These are phyloP conservation scores for Tuctoria greenei DNA, from an alignment of 176 grass and related monocot species.

Conservation along the genomic window DNA sequence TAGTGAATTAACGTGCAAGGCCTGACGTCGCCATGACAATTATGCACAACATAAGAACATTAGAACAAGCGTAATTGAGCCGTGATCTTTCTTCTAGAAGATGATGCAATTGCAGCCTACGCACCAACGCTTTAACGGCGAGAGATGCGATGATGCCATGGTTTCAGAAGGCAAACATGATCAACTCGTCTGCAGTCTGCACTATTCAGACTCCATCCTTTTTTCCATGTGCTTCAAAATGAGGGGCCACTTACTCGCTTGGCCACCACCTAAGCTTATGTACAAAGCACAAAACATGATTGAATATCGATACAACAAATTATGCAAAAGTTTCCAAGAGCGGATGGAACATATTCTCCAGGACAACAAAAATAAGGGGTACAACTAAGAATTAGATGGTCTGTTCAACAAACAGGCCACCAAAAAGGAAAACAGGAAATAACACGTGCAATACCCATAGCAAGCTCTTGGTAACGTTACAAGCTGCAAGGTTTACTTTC, in stretches of 20 bases:
- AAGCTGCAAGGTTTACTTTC: constrained; percentile 2
- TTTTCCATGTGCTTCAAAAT: constrained; percentile 16
- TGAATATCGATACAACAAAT: background rate
- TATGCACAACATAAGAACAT: background rate
- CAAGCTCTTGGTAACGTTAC: background rate
- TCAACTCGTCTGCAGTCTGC: background rate
- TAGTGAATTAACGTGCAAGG: background rate
- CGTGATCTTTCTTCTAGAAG: background rate
- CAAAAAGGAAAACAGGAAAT: background rate
- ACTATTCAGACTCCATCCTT: background rate
- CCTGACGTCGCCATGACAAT: background rate
- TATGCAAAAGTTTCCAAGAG: background rate
- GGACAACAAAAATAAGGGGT: background rate
- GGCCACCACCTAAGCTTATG: background rate
- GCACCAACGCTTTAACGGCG: background rate
- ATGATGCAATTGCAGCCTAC: background rate
- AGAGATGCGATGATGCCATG: background rate
- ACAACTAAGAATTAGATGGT: constrained; percentile 13
- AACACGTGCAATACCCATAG: background rate
- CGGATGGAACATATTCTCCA: background rate
- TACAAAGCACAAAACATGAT: background rate
- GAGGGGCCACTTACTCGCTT: constrained; percentile 1
- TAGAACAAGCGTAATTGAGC: background rate
- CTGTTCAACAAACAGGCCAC: background rate
- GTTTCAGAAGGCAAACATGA: constrained; percentile 1